Evolutionary conservation across 805 yeast species (phyloP).

Genomic region (Metschnikowia cerradonensis): DNA sequence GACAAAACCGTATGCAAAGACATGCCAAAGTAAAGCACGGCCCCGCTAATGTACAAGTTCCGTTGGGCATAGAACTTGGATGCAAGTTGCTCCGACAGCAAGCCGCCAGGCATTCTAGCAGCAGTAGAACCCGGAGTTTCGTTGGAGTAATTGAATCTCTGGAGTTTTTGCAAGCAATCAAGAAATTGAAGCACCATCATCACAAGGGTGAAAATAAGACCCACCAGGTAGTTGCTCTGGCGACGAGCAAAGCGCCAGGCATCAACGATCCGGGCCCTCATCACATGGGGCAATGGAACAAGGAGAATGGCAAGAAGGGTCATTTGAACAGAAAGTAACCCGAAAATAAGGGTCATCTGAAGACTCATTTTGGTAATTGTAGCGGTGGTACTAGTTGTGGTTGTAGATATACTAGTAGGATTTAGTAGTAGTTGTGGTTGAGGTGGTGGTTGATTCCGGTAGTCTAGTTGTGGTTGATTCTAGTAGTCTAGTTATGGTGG

Average conservation of each 20-base stretch:
- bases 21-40: conserved; percentile 51
- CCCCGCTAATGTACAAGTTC: conserved; percentile 60
- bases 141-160: conserved; percentile 15
- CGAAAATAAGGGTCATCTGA: conserved; percentile 46
- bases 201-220: conserved; percentile 36
- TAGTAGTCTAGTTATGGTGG: too few relatives aligned
- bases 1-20: conserved; percentile 53
- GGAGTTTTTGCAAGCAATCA: conserved; percentile 50
- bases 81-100: conserved; percentile 51
- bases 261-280: conserved; percentile 44
- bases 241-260: conserved; percentile 30
- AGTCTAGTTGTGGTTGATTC: too few relatives aligned
- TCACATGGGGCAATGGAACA: conserved; percentile 50
- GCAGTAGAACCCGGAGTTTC: neutral
- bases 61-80: conserved; percentile 61
- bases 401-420: too few relatives aligned
- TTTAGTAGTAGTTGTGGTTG: too few relatives aligned
- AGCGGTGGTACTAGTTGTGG: too few relatives aligned
- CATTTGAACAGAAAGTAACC: conserved; percentile 52
- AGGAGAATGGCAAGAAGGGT: conserved; percentile 42
- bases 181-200: conserved; percentile 48
- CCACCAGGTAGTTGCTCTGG: conserved; percentile 43
- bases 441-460: too few relatives aligned
- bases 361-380: conserved; percentile 33
- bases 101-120: conserved; percentile 9